phyloP scores from a whole-genome alignment of 148 eudicot species.

The Cornus kousa region DNA sequence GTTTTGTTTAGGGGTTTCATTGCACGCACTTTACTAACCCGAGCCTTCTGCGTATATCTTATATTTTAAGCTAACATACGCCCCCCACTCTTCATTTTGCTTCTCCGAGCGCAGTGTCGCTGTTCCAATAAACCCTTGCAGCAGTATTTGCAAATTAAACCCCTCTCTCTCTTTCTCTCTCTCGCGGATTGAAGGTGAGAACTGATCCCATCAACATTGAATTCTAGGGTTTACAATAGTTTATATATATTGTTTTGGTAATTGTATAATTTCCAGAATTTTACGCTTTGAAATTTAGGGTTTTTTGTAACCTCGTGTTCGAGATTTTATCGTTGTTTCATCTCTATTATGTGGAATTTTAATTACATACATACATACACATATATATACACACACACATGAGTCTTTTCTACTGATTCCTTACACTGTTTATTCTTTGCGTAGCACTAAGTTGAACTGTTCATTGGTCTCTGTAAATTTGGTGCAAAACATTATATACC shows the following conservation, averaged over 20 bases:
- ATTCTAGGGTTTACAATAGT: neutral
- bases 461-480: neutral
- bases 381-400: no score
- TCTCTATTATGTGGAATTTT: neutral
- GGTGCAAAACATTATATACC: neutral
- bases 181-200: neutral
- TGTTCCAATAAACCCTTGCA: neutral
- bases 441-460: neutral
- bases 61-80: neutral
- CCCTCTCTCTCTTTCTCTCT: neutral
- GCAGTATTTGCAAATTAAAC: neutral
- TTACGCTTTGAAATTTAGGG: neutral
- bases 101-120: neutral
- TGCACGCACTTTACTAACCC: no score
- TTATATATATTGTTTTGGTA: no score
- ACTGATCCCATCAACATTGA: neutral
- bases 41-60: neutral
- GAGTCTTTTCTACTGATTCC: neutral
- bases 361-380: neutral
- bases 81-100: neutral
- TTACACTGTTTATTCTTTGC: neutral
- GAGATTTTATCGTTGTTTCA: neutral
- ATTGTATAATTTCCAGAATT: no score
- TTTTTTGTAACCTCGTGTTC: neutral
- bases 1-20: no score